These are phyloP conservation scores for Termitomyces sp. DNA, from an alignment of 768 basidiomycete species.

Conservation along the genomic window DNA sequence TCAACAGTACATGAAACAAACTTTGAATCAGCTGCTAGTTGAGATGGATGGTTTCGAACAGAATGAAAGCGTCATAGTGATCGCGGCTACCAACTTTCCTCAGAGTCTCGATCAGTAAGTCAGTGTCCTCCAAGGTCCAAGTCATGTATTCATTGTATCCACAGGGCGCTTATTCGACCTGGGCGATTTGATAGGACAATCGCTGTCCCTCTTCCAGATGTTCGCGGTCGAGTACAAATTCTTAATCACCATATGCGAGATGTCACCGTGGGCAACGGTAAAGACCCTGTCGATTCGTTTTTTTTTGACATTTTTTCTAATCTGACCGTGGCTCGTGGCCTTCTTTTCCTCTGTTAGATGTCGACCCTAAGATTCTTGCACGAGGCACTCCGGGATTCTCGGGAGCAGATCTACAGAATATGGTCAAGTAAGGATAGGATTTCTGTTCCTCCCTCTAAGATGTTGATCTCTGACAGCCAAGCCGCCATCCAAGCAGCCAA, in stretches of 20 bases:
- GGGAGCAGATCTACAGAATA: conserved; percentile 94
- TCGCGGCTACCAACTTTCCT: conserved; percentile 98
- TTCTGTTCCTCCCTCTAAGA: not conserved
- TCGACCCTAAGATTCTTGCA: conserved; percentile 84
- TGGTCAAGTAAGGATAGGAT: conserved; percentile 75
- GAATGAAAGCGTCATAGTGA: conserved; percentile 90
- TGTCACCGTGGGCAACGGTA: conserved; percentile 59
- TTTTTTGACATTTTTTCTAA: conserved; percentile 1
- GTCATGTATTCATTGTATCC: conserved; percentile 6
- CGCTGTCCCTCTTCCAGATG: conserved; percentile 90
- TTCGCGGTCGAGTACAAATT: conserved; percentile 91
- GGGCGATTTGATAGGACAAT: conserved; percentile 95
- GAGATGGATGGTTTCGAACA: conserved; percentile 98
- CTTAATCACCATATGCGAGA: conserved; percentile 86
- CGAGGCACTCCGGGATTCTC: conserved; percentile 95
- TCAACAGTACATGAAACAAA: conserved; percentile 89
- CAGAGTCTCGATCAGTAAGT: conserved; percentile 85
- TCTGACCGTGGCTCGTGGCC: conserved; percentile 11
- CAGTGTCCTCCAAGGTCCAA: not conserved
- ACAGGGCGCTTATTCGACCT: conserved; percentile 88
- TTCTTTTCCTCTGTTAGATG: conserved; percentile 36
- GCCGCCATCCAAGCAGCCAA: conserved; percentile 95
- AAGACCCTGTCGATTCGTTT: conserved; percentile 7
- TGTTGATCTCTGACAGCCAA: conserved; percentile 38
- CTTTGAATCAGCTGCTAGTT: conserved; percentile 92